phyloP scores from a whole-genome alignment of 2,329 filamentous ascomycete species.

The Aspergillus sclerotialis region DNA sequence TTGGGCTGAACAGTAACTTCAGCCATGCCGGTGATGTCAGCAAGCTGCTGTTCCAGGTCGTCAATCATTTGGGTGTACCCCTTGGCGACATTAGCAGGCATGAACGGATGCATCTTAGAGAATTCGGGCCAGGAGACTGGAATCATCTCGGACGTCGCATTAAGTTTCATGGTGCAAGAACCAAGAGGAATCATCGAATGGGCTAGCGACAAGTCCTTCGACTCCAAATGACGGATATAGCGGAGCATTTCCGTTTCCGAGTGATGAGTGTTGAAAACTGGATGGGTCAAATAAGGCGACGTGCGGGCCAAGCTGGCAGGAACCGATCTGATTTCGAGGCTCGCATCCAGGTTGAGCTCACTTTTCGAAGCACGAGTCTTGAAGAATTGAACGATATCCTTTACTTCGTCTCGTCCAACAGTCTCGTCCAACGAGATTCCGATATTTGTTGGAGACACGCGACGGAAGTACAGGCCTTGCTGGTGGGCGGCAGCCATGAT shows the following conservation, averaged over 20 bases:
- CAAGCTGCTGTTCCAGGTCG: slow-evolving; percentile 68
- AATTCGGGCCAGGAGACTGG: slow-evolving; percentile 72
- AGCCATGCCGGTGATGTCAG: slow-evolving; percentile 81
- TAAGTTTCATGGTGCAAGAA: slow-evolving; percentile 98
- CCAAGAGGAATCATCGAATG: slow-evolving; percentile 98
- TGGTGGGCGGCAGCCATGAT: slow-evolving; percentile 46
- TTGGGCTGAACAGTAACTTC: slow-evolving; percentile 89
- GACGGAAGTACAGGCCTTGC: slow-evolving; percentile 56
- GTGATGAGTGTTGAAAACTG: slow-evolving; percentile 90
- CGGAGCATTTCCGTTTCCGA: slow-evolving; percentile 91
- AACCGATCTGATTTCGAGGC: slow-evolving; percentile 36
- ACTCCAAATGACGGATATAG: slow-evolving; percentile 89
- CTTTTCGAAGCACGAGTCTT: slow-evolving; percentile 35
- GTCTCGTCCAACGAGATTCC: slow-evolving; percentile 76
- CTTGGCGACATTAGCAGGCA: slow-evolving; percentile 54
- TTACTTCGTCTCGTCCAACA: slow-evolving; percentile 49
- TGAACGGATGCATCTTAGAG: slow-evolving; percentile 74
- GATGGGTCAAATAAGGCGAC: slow-evolving; percentile 74
- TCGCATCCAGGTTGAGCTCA: slow-evolving; percentile 24
- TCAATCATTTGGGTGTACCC: slow-evolving; percentile 66
- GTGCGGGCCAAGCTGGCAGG: slow-evolving; percentile 58
- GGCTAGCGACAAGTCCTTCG: slow-evolving; percentile 86
- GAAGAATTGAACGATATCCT: slow-evolving; percentile 53
- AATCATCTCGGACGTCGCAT: slow-evolving; percentile 88
- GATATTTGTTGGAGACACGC: slow-evolving; percentile 53